A percentile compares a stretch with the other conserved stretches of the same genome.
Evolutionary conservation across 305 asterid genomes (phyloP).

Genomic region (Fraxinus dipetala): DNA sequence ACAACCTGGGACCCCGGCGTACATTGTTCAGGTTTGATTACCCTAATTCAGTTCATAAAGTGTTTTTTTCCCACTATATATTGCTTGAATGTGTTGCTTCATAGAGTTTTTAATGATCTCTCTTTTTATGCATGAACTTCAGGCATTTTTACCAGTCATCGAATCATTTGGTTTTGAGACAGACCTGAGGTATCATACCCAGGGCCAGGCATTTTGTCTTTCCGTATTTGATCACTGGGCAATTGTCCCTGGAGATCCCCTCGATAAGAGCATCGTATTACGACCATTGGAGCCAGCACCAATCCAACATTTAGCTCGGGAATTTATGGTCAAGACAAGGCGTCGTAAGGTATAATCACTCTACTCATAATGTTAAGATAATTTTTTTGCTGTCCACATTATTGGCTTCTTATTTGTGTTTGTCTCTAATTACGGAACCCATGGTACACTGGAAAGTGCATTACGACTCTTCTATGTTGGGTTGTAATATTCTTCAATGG

Average conservation of each 20-base stretch:
- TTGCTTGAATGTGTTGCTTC: neutral
- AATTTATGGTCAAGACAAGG: constrained; percentile 96
- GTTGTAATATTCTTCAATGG: neutral
- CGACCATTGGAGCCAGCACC: constrained; percentile 98
- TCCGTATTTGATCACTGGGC: constrained; percentile 97
- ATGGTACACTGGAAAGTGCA: neutral
- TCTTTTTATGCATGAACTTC: constrained; percentile 5
- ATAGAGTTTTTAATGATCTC: neutral
- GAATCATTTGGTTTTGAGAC: constrained; percentile 98
- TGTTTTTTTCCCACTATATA: neutral
- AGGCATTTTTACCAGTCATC: constrained; percentile 95
- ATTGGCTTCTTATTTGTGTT: neutral
- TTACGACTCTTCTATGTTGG: neutral
- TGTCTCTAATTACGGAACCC: neutral
- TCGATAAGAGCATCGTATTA: constrained; percentile 83
- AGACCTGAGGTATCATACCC: constrained; percentile 95
- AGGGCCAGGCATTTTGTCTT: constrained; percentile 88
- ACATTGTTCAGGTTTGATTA: constrained; percentile 78
- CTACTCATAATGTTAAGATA: neutral
- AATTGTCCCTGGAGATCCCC: constrained; percentile 96
- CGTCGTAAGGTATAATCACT: constrained; percentile 72
- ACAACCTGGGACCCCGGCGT: constrained; percentile 95
- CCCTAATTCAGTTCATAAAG: neutral
- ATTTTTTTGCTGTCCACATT: neutral
- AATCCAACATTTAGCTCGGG: constrained; percentile 89